These are phyloP conservation scores for Gossypium herbaceum DNA, from an alignment of 345 rosid genomes.

Conservation along the genomic window DNA sequence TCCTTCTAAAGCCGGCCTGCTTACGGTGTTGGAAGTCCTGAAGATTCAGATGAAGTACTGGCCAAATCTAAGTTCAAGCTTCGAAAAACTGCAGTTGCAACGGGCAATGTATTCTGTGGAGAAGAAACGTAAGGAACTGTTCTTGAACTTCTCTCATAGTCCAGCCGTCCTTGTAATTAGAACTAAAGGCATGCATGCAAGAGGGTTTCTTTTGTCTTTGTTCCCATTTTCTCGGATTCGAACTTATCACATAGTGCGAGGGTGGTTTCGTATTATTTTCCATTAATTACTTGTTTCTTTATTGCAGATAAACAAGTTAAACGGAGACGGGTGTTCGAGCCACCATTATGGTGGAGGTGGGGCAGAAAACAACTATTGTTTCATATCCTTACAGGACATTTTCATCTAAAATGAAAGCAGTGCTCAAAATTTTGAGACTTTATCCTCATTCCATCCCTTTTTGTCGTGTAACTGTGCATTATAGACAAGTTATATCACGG, in stretches of 20 bases:
- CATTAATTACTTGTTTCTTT: not conserved
- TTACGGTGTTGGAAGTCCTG: conserved; percentile 73
- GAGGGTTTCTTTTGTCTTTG: not conserved
- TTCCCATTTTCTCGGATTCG: not conserved
- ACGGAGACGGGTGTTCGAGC: conserved; percentile 38
- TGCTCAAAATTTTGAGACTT: conserved; percentile 4
- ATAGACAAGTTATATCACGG: not conserved
- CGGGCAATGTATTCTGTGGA: conserved; percentile 39
- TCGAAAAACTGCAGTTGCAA: conserved; percentile 48
- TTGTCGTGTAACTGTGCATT: conserved; percentile 8
- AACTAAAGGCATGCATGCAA: not conserved
- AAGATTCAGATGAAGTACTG: conserved; percentile 77
- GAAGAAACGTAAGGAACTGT: conserved; percentile 54
- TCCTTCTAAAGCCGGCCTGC: conserved; percentile 71
- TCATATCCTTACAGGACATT: conserved; percentile 41
- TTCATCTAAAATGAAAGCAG: conserved; percentile 33
- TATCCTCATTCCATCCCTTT: not conserved
- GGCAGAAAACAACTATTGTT: conserved; percentile 66
- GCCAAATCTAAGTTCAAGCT: conserved; percentile 47
- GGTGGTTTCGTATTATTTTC: not conserved
- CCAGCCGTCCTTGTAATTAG: not conserved
- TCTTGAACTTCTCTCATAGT: not conserved
- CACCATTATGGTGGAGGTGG: conserved; percentile 73
- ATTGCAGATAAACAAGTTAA: conserved; percentile 49
- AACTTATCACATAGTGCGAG: not conserved